Evolutionary conservation across 305 asterid genomes (phyloP).

Genomic region (Solanum hybrid): DNA sequence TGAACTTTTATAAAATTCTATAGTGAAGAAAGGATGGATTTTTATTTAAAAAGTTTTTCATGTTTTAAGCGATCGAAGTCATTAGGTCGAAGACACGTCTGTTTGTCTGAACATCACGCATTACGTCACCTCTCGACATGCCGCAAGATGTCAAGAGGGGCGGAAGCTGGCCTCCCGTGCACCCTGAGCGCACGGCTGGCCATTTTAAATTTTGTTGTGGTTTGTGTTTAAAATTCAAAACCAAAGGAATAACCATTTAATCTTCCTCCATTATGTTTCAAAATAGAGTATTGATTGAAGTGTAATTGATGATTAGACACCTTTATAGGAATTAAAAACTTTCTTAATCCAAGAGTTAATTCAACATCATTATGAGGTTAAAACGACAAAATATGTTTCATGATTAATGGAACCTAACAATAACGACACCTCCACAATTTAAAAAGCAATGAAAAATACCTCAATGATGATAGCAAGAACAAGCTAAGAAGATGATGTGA

Average conservation of each 20-base stretch:
- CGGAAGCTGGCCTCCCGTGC: too few species aligned
- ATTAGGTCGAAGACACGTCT: too few species aligned
- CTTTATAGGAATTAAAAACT: background rate
- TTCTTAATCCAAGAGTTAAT: background rate
- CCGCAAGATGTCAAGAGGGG: too few species aligned
- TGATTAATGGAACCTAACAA: background rate
- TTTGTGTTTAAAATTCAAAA: background rate
- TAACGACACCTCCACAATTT: background rate
- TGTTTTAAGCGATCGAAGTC: too few species aligned
- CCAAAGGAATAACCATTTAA: background rate
- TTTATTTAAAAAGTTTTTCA: background rate
- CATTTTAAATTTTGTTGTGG: background rate
- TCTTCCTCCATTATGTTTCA: background rate
- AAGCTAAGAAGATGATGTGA: background rate
- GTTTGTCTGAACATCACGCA: too few species aligned
- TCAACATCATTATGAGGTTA: background rate
- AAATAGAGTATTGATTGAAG: background rate
- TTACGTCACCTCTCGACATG: too few species aligned
- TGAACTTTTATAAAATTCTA: background rate
- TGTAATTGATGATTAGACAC: background rate
- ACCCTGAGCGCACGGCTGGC: too few species aligned
- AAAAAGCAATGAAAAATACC: background rate
- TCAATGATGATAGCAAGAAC: background rate
- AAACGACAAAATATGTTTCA: background rate
- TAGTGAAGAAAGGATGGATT: background rate